Percentiles rank a stretch among this genome's conserved stretches.
phyloP scores from a whole-genome alignment of 2,329 filamentous ascomycete genomes.

The Neofusicoccum laricinum region DNA sequence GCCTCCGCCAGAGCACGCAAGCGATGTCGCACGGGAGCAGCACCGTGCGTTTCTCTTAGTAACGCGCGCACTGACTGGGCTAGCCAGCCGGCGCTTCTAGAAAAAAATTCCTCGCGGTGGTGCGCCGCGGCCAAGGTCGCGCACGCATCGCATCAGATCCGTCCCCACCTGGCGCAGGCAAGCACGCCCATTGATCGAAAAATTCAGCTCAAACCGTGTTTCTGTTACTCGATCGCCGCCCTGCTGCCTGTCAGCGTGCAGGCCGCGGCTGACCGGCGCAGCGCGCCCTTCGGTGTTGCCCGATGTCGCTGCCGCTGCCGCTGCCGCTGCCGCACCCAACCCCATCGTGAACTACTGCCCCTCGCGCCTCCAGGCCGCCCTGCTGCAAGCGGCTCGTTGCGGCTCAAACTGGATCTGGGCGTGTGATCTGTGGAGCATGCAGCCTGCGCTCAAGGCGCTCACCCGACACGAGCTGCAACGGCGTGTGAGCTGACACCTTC shows the following conservation, averaged over 20 bases:
- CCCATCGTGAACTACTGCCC: not conserved
- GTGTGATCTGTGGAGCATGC: not conserved
- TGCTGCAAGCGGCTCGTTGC: constrained; percentile 1
- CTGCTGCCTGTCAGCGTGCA: not conserved
- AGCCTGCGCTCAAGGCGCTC: not conserved
- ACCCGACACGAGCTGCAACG: not conserved
- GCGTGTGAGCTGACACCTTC: constrained; percentile 11
- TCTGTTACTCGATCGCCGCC: constrained; percentile 3
- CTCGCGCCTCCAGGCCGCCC: not conserved
- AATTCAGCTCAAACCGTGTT: not conserved
- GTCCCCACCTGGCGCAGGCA: not conserved
- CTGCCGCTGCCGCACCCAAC: not conserved
- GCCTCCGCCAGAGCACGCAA: not conserved
- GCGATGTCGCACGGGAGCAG: too few relatives aligned
- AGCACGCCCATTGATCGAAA: not conserved
- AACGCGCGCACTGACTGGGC: constrained; percentile 7
- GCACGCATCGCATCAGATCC: constrained; percentile 13
- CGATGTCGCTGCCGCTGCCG: constrained; percentile 9
- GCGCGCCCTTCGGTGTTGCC: not conserved
- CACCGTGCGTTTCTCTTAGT: constrained; percentile 11
- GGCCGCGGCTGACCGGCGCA: not conserved
- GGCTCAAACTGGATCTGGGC: constrained; percentile 10
- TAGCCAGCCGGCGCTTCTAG: constrained; percentile 9
- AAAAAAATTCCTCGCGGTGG: constrained; percentile 10
- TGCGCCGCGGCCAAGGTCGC: constrained; percentile 5